Evolutionary conservation across 1,284 basidiomycete species (phyloP).

Genomic region (Rhizopogon hawkerae): DNA sequence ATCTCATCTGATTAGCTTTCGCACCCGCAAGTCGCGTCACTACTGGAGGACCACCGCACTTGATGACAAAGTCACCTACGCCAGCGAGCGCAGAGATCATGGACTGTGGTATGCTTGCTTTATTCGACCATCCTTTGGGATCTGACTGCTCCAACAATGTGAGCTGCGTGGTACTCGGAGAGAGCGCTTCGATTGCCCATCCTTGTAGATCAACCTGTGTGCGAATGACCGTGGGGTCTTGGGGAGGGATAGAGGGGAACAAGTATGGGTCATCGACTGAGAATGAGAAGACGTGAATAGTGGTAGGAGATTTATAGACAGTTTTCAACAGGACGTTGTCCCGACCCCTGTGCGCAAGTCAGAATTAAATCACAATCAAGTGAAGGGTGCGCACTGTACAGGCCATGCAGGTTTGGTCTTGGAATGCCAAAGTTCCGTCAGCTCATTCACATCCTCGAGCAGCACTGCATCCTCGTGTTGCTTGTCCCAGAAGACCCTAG

Average conservation of each 20-base stretch:
- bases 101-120: conserved; percentile 84
- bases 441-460: conserved; percentile 85
- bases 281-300: conserved; percentile 94
- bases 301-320: conserved; percentile 93
- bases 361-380: conserved; percentile 1
- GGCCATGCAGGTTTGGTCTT: conserved; percentile 89
- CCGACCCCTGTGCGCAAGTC: conserved; percentile 53
- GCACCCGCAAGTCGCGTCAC: conserved; percentile 81
- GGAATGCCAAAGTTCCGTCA: conserved; percentile 88
- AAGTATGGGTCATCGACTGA: conserved; percentile 85
- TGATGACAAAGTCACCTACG: conserved; percentile 91
- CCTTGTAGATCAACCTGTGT: conserved; percentile 95
- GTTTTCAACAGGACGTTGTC: conserved; percentile 90
- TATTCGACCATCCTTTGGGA: conserved; percentile 96
- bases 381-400: conserved; percentile 56
- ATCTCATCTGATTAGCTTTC: conserved; percentile 63
- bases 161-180: conserved; percentile 90
- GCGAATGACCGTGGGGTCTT: conserved; percentile 74
- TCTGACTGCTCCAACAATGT: conserved; percentile 96
- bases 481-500: conserved; percentile 84
- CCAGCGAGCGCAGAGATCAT: conserved; percentile 86
- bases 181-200: conserved; percentile 94
- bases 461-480: conserved; percentile 78
- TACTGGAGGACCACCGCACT: conserved; percentile 88
- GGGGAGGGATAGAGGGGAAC: conserved; percentile 72